phyloP scores from a whole-genome alignment of 148 eudicot genomes.

The Cornus suecica region DNA sequence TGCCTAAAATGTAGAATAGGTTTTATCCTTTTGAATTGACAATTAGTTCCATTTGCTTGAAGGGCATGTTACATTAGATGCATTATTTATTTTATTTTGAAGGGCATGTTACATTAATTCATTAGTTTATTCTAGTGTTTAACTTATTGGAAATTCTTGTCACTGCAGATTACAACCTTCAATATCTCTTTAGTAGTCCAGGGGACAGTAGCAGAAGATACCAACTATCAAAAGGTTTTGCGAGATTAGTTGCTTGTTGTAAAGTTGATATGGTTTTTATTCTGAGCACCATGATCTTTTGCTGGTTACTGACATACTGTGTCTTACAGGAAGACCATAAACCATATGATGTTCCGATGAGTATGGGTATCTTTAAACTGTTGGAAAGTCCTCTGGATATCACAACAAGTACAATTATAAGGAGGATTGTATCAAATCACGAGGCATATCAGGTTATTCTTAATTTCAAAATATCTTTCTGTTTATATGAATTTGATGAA shows the following conservation, averaged over 20 bases:
- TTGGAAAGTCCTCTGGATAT: slow-evolving; percentile 92
- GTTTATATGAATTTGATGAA: neutral
- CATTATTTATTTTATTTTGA: neutral
- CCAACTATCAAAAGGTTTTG: slow-evolving; percentile 63
- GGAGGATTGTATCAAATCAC: slow-evolving; percentile 88
- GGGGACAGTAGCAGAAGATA: slow-evolving; percentile 89
- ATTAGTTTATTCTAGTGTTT: neutral
- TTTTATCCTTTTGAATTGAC: neutral
- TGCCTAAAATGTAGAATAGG: neutral
- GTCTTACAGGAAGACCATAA: slow-evolving; percentile 61
- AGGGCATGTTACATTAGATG: slow-evolving; percentile 1
- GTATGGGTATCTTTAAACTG: slow-evolving; percentile 66
- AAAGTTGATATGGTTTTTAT: neutral
- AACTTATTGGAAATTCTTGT: slow-evolving; percentile 11
- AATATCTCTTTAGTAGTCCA: slow-evolving; percentile 88
- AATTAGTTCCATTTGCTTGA: neutral
- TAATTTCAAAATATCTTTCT: neutral
- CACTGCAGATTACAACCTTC: slow-evolving; percentile 81
- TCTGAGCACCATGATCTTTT: slow-evolving; percentile 9
- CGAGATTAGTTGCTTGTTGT: neutral
- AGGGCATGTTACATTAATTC: neutral
- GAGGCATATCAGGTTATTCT: slow-evolving; percentile 85
- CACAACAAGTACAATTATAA: slow-evolving; percentile 87
- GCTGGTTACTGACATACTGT: slow-evolving; percentile 12
- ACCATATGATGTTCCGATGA: slow-evolving; percentile 77